Conservation (phyloP, 177 flowering plant genomes). For the Vitis hybrid region DNA sequence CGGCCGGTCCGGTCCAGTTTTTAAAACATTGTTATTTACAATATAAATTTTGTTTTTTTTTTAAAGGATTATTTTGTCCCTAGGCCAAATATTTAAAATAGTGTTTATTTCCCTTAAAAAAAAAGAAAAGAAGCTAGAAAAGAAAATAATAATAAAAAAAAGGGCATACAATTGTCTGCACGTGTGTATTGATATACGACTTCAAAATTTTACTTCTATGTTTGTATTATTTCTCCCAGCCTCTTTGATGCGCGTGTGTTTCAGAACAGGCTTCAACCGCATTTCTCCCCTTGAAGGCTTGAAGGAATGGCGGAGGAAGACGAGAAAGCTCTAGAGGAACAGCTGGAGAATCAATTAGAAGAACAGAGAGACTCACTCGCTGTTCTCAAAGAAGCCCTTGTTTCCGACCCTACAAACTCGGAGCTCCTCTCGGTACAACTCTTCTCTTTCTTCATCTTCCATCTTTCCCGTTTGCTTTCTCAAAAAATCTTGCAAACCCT, state of each 20-base stretch:
- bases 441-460: slow-evolving; percentile 3
- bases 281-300: neutral
- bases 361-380: slow-evolving; percentile 76
- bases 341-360: slow-evolving; percentile 73
- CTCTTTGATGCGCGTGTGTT: neutral
- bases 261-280: neutral
- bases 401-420: slow-evolving; percentile 60
- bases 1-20: no score
- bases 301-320: slow-evolving; percentile 53
- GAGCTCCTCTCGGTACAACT: slow-evolving; percentile 61
- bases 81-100: no score
- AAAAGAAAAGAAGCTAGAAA: no score
- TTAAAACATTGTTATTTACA: no score
- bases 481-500: neutral
- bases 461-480: slow-evolving; percentile 9
- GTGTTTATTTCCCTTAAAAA: no score
- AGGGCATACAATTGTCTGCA: no score
- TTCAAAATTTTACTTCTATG: neutral
- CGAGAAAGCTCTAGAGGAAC: slow-evolving; percentile 61
- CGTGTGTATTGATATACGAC: neutral
- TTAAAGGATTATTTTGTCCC: no score
- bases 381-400: slow-evolving; percentile 63
- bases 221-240: neutral
- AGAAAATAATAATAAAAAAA: no score
- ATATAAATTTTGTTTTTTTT: no score